phyloP scores from a whole-genome alignment of 1,284 basidiomycete species.

The Puccinia coronata region DNA sequence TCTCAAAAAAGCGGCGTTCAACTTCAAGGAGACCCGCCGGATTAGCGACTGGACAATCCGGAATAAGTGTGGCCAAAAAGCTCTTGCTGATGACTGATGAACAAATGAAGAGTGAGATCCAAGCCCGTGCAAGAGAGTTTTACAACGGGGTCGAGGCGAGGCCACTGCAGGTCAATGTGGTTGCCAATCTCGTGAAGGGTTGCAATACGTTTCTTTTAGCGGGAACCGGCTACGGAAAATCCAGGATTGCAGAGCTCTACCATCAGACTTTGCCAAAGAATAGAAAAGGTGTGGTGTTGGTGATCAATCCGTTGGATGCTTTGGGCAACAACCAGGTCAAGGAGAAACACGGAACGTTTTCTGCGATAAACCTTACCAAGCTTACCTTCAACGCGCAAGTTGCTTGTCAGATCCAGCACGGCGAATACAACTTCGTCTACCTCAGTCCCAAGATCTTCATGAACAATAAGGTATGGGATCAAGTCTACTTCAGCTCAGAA shows the following conservation, averaged over 20 bases:
- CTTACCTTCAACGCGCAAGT: neutral
- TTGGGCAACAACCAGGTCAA: slow-evolving; percentile 1
- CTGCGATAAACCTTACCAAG: slow-evolving; percentile 16
- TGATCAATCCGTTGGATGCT: neutral
- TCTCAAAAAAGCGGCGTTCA: neutral
- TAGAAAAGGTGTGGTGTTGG: neutral
- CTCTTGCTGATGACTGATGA: neutral
- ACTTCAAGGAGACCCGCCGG: neutral
- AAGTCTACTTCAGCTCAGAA: neutral
- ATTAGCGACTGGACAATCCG: neutral
- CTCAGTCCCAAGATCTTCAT: neutral
- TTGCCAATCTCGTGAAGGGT: neutral
- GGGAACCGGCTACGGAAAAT: neutral
- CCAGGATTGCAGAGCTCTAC: neutral
- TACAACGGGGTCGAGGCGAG: neutral
- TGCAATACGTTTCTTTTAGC: neutral
- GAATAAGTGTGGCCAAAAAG: neutral
- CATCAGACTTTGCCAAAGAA: neutral
- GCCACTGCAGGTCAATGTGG: neutral
- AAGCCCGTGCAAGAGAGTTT: neutral
- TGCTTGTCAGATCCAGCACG: neutral
- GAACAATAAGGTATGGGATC: neutral
- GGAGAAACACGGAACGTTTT: neutral
- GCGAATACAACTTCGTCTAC: too few relatives aligned
- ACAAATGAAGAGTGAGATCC: neutral